Evolutionary conservation across 352 stramenopile genomes (phyloP).

Genomic region (Globisporangium splendens): DNA sequence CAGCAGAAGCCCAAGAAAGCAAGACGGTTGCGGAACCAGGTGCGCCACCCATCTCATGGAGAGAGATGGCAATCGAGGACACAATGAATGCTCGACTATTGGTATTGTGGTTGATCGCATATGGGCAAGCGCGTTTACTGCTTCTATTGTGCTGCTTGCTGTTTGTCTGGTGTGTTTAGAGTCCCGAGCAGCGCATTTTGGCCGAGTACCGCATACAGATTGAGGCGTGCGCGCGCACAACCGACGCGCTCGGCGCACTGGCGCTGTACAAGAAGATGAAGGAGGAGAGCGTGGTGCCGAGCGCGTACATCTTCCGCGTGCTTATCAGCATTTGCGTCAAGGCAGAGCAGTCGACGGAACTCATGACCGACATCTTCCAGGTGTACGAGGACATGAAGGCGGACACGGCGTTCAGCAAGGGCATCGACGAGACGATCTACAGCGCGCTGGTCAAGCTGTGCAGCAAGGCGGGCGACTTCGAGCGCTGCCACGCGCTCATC

Average conservation of each 20-base stretch:
- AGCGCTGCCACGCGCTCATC: constrained; percentile 43
- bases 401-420: constrained; percentile 19
- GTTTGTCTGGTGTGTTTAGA: constrained; percentile 19
- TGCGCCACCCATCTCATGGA: constrained; percentile 13
- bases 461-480: constrained; percentile 55
- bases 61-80: no score
- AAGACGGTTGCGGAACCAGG: constrained; percentile 48
- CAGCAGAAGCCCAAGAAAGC: constrained; percentile 29
- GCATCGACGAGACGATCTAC: constrained; percentile 60
- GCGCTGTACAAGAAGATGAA: constrained; percentile 56
- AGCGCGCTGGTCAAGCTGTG: constrained; percentile 78
- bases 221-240: constrained; percentile 34
- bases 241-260: constrained; percentile 36
- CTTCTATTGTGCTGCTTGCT: no score
- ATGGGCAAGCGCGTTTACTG: background rate
- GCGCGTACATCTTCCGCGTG: constrained; percentile 51
- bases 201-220: constrained; percentile 42
- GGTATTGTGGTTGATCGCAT: no score
- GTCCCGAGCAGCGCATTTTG: constrained; percentile 32
- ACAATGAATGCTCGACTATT: no score
- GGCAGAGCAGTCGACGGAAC: constrained; percentile 25
- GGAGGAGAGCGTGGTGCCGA: constrained; percentile 21
- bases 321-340: constrained; percentile 64
- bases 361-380: constrained; percentile 38
- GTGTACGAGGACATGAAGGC: constrained; percentile 73